A percentile compares a stretch with the other conserved stretches of the same genome.
Conservation (phyloP, 192 early-diverging fungal genomes). For the Coemansia asiatica region DNA sequence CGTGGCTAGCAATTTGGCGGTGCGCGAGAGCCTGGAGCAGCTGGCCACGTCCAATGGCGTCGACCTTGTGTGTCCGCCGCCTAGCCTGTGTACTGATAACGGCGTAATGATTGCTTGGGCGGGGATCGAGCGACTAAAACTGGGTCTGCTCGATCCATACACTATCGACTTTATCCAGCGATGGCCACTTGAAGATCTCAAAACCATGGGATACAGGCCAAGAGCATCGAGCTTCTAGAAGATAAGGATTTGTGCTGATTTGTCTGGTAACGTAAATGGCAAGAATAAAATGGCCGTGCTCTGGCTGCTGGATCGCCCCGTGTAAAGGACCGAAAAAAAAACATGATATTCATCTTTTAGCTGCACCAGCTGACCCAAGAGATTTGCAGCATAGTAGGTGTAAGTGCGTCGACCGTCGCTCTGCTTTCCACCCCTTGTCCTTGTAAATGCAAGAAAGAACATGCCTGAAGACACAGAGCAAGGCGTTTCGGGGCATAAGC, state of each 20-base stretch:
- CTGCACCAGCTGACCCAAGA: background rate
- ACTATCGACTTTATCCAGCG: slow-evolving; percentile 70
- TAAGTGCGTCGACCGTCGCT: no score
- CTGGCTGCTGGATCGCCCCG: slow-evolving; percentile 1
- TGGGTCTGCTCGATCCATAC: slow-evolving; percentile 68
- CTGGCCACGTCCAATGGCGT: slow-evolving; percentile 50
- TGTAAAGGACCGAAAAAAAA: slow-evolving; percentile 9
- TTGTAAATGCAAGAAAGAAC: background rate
- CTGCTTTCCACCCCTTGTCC: no score
- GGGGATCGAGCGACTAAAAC: slow-evolving; percentile 68
- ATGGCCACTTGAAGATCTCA: slow-evolving; percentile 68
- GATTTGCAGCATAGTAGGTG: background rate
- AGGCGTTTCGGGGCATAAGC: no score
- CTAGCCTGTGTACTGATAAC: slow-evolving; percentile 77
- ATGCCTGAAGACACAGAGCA: background rate
- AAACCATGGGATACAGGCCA: slow-evolving; percentile 32
- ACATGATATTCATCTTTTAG: no score
- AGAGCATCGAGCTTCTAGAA: slow-evolving; percentile 22
- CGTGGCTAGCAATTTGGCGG: slow-evolving; percentile 69
- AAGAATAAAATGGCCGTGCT: background rate
- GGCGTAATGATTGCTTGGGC: slow-evolving; percentile 86
- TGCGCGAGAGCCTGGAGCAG: slow-evolving; percentile 53
- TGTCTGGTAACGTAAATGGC: background rate
- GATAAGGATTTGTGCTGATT: background rate
- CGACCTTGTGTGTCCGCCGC: slow-evolving; percentile 71